Conservation (phyloP, 192 early-diverging fungal species). For the Linnemannia zychae region DNA sequence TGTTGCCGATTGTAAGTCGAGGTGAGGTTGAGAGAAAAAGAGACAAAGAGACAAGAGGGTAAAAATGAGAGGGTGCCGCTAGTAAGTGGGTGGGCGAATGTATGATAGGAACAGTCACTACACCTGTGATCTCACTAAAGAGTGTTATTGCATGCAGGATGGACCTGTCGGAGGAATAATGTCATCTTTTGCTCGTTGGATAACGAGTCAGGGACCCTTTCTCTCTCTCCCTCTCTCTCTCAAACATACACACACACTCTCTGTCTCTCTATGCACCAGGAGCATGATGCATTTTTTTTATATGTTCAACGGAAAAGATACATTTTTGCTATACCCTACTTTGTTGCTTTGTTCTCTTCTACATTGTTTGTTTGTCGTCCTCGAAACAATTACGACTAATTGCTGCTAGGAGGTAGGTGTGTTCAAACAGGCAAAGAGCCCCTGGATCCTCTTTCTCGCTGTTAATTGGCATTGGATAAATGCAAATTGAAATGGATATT, state of each 20-base stretch:
- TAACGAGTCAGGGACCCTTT: not conserved
- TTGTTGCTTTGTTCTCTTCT: not conserved
- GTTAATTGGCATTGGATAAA: too few species aligned
- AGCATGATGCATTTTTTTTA: not conserved
- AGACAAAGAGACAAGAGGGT: not conserved
- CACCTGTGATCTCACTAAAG: too few species aligned
- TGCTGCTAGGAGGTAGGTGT: too few species aligned
- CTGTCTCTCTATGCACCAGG: too few species aligned
- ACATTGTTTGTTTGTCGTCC: too few species aligned
- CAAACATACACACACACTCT: not conserved
- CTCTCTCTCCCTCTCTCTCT: too few species aligned
- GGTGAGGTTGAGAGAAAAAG: not conserved
- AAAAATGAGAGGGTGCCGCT: slow-evolving; percentile 12
- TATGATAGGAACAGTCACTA: not conserved
- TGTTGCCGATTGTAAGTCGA: not conserved
- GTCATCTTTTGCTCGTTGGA: not conserved
- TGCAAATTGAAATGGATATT: too few species aligned
- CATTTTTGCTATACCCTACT: not conserved
- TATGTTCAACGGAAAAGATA: not conserved
- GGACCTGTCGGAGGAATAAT: not conserved
- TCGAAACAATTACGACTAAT: not conserved
- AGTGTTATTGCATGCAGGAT: too few species aligned
- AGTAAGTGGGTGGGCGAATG: too few species aligned
- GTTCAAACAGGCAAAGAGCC: not conserved
- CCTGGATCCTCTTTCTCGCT: not conserved